Evolutionary conservation across 2,329 filamentous ascomycete species (phyloP).

Genomic region (Alternaria burnsii): DNA sequence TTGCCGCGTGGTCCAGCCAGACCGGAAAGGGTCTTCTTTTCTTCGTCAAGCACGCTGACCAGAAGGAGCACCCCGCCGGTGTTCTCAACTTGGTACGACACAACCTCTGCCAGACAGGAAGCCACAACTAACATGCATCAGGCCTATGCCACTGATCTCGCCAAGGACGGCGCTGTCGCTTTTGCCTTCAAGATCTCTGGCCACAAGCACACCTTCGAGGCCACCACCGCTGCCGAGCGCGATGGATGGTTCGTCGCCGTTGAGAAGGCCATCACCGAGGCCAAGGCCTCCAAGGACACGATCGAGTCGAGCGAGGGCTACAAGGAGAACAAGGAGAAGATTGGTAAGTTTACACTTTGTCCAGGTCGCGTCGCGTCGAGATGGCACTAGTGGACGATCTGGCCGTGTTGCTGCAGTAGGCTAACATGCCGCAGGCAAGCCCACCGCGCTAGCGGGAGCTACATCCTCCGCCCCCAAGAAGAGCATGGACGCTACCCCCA

Average conservation of each 20-base stretch:
- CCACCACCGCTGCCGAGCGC: constrained; percentile 73
- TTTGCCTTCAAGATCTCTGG: constrained; percentile 86
- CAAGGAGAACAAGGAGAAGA: constrained; percentile 82
- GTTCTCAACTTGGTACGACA: constrained; percentile 82
- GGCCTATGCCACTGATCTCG: constrained; percentile 74
- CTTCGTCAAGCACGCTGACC: constrained; percentile 81
- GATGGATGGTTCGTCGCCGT: constrained; percentile 91
- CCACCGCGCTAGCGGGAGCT: constrained; percentile 48
- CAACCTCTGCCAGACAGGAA: background rate
- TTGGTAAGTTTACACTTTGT: constrained; percentile 58
- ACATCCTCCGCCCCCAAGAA: constrained; percentile 57
- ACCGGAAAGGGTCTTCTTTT: constrained; percentile 96
- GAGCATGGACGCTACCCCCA: constrained; percentile 57
- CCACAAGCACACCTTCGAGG: constrained; percentile 96
- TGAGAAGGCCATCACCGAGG: constrained; percentile 65
- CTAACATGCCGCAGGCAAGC: constrained; percentile 54
- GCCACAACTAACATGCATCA: constrained; percentile 52
- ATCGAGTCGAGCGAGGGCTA: constrained; percentile 84
- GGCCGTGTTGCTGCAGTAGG: constrained; percentile 41
- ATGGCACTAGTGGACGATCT: constrained; percentile 35
- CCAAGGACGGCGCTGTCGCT: constrained; percentile 78
- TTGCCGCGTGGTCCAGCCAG: constrained; percentile 87
- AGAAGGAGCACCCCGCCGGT: constrained; percentile 82
- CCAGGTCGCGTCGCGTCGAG: constrained; percentile 31
- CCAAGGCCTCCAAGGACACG: constrained; percentile 78